These are phyloP conservation scores for Saccharomycopsis hybrid DNA, from an alignment of 1,139 yeast genomes.

Conservation along the genomic window DNA sequence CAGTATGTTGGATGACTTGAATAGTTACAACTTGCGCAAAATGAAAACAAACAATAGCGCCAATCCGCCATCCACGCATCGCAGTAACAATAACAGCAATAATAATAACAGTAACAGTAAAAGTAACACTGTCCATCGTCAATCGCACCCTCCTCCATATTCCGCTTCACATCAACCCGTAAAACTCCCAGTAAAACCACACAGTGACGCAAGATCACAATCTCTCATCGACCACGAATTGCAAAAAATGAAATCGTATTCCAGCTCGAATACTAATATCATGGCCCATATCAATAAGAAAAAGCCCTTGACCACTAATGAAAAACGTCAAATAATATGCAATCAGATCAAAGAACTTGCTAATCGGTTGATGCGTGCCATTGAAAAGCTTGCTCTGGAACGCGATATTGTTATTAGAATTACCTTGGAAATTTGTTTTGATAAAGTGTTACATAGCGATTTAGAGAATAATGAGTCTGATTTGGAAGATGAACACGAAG, in stretches of 20 bases:
- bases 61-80: not conserved
- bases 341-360: constrained; percentile 7
- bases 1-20: constrained; percentile 19
- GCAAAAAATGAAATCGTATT: constrained; percentile 4
- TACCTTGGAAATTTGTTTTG: constrained; percentile 21
- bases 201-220: not conserved
- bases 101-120: not conserved
- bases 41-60: constrained; percentile 2
- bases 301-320: not conserved
- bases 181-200: not conserved
- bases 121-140: not conserved
- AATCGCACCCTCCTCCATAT: not conserved
- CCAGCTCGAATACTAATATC: not conserved
- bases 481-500: constrained; percentile 10
- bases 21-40: constrained; percentile 6
- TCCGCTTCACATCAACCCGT: not conserved
- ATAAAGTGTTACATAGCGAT: constrained; percentile 13
- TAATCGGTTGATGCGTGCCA: constrained; percentile 6
- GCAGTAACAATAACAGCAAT: not conserved
- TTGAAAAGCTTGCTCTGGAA: constrained; percentile 7
- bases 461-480: constrained; percentile 13
- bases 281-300: not conserved
- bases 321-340: constrained; percentile 1
- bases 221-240: constrained; percentile 9
- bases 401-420: constrained; percentile 10